These are phyloP conservation scores for Neostapfia colusana DNA, from an alignment of 176 grass and related monocot species.

Conservation along the genomic window DNA sequence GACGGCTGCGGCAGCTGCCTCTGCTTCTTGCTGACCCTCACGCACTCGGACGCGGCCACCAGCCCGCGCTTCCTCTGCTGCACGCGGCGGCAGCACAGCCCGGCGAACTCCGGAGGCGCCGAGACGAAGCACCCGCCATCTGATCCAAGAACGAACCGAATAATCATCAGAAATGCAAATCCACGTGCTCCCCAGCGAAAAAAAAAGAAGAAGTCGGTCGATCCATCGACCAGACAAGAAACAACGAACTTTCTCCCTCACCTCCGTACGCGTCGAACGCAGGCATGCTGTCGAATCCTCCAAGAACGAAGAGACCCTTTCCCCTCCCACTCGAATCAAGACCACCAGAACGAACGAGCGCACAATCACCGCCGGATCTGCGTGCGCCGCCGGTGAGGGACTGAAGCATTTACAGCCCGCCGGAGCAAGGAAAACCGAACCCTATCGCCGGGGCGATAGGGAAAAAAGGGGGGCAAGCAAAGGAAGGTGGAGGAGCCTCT, in stretches of 20 bases:
- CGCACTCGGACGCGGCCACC: constrained; percentile 47
- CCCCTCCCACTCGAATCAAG: constrained; percentile 22
- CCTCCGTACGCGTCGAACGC: constrained; percentile 54
- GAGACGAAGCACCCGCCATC: constrained; percentile 61
- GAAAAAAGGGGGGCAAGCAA: constrained; percentile 43
- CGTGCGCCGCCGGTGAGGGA: constrained; percentile 8
- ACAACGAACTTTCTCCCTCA: constrained; percentile 16
- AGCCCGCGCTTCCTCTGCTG: constrained; percentile 60
- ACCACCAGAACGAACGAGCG: neutral
- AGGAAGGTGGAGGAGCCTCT: neutral
- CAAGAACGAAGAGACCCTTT: constrained; percentile 16
- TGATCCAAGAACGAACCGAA: constrained; percentile 25
- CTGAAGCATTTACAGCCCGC: constrained; percentile 63
- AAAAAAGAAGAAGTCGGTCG: neutral
- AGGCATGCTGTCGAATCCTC: constrained; percentile 51
- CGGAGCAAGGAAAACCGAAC: constrained; percentile 35
- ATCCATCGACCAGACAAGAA: neutral
- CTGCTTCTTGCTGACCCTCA: constrained; percentile 45
- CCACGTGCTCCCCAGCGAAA: neutral
- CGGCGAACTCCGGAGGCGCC: constrained; percentile 34
- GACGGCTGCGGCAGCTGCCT: constrained; percentile 45
- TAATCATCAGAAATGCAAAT: neutral
- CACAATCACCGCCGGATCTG: constrained; percentile 41
- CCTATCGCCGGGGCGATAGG: constrained; percentile 57
- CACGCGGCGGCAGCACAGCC: constrained; percentile 43